Evolutionary conservation across 208 protist species (phyloP), one percentile per base, ranked within the genome.

Genomic region (Trypanosoma vivax): DNA sequence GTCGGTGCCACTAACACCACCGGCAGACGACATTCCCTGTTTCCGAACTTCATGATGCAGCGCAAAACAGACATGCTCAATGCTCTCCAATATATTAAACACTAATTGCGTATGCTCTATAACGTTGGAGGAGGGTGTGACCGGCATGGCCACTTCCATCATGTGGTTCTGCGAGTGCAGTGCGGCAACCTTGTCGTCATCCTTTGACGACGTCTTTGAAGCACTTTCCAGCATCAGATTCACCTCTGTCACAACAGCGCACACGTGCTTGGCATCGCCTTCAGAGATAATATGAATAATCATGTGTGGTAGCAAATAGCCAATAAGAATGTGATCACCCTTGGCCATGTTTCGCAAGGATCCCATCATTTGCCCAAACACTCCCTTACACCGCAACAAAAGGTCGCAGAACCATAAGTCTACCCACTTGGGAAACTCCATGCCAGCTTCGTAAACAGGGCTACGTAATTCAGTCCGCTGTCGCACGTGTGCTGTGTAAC

Each of bases 321-420:
- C 52, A 14, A 89, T 70, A 25, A 95, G 56, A 2, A 45, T 35
- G 9, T 61, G 48, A 50, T 88, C 79, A 24, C 76, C 68, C 49
- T 90, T 89, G n/a, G 83, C 83, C 21, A 92, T 80, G 67, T 92
- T 92, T 25, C 83, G 82, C 21, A 95, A 56, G n/a, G 80, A 52
- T 34, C 40, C 52, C 25, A 91, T 67, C 57, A 89, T 82, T 14
- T 76, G 59, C 1, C 67, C 78, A 52, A 90, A 85, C 29, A 69
- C 58, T 5, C 75, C 73, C 29, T 50, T 56, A 46, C 78, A 83
- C 9, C 66, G 70, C 29, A 31, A 35, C 19, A 68, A 30, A 0
- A 95, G 66, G 38, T 83, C 73, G 47, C 75, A 70, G 63, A 90
- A 95, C 43, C 83, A 87, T 28, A 42, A 48, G 11, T 82, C 75